Evolutionary conservation across 306 rosid genomes (phyloP).

Genomic region (Neltuma alba): DNA sequence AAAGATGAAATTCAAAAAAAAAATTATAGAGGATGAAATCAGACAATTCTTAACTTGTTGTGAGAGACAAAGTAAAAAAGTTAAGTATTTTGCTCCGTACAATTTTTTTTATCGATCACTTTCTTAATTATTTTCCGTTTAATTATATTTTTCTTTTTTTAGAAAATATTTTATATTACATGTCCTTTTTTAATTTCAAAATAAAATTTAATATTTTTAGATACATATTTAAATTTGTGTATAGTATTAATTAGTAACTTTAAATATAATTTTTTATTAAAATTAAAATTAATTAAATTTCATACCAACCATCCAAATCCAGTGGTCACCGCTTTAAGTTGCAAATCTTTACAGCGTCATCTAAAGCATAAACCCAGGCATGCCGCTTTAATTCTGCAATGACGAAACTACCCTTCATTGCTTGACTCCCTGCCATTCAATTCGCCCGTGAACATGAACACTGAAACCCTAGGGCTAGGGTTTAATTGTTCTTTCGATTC

Average conservation of each 20-base stretch:
- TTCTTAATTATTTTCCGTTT: too few species aligned
- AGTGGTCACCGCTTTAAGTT: not conserved
- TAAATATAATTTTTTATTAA: too few species aligned
- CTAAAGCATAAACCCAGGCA: conserved; percentile 2
- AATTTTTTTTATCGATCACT: too few species aligned
- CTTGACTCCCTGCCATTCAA: not conserved
- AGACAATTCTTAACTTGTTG: not conserved
- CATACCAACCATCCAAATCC: not conserved
- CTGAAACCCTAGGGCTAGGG: conserved; percentile 53
- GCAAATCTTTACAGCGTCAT: not conserved
- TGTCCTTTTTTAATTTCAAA: too few species aligned
- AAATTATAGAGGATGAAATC: not conserved
- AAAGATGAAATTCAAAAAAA: not conserved
- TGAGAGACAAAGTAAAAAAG: too few species aligned
- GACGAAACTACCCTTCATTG: conserved; percentile 35
- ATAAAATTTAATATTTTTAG: too few species aligned
- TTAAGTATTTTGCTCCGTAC: too few species aligned
- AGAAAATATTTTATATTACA: too few species aligned
- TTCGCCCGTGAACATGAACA: not conserved
- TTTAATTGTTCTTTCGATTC: conserved; percentile 33
- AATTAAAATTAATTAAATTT: not conserved
- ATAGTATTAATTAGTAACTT: too few species aligned
- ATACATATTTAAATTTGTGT: too few species aligned
- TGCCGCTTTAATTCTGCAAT: not conserved
- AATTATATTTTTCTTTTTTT: too few species aligned